Conservation (phyloP, 495 filamentous ascomycete species). For the Penicillium soppii region DNA sequence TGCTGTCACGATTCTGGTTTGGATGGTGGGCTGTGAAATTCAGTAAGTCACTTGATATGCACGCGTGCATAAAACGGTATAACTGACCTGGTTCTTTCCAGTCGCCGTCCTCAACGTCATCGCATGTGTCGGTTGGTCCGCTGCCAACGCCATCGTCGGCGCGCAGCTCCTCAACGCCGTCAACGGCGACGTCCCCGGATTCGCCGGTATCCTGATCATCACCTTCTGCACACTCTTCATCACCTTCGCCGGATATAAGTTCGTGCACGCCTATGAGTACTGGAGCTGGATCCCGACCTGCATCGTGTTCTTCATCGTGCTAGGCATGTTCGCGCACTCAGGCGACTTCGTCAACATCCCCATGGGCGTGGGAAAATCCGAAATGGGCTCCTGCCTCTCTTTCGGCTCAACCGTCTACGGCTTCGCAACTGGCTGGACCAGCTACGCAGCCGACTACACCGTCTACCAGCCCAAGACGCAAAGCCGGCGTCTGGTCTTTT, state of each 20-base stretch:
- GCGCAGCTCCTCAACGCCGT: slow-evolving; percentile 78
- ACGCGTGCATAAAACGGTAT: background rate
- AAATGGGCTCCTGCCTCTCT: slow-evolving; percentile 65
- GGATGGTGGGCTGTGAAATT: slow-evolving; percentile 71
- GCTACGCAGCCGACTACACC: slow-evolving; percentile 79
- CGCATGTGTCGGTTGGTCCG: slow-evolving; percentile 75
- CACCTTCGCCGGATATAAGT: slow-evolving; percentile 74
- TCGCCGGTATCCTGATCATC: slow-evolving; percentile 75
- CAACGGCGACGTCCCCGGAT: slow-evolving; percentile 68
- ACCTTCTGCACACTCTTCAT: slow-evolving; percentile 68
- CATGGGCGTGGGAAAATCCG: slow-evolving; percentile 58
- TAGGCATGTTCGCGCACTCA: slow-evolving; percentile 72
- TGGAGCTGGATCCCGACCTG: slow-evolving; percentile 78
- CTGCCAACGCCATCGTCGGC: slow-evolving; percentile 79
- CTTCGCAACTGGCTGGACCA: slow-evolving; percentile 79
- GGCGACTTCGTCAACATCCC: slow-evolving; percentile 70
- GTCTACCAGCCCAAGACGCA: slow-evolving; percentile 71
- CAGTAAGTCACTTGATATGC: slow-evolving; percentile 47
- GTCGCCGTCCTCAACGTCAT: slow-evolving; percentile 75
- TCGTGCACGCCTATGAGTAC: slow-evolving; percentile 78
- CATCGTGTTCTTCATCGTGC: slow-evolving; percentile 74
- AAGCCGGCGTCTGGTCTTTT: slow-evolving; percentile 61
- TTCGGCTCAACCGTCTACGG: slow-evolving; percentile 75
- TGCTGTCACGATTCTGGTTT: slow-evolving; percentile 80
- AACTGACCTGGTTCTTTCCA: slow-evolving; percentile 22